A percentile compares a stretch with the other conserved stretches of the same genome.
Conservation (phyloP, 495 filamentous ascomycete genomes). For the Penicillium malachiteum region DNA sequence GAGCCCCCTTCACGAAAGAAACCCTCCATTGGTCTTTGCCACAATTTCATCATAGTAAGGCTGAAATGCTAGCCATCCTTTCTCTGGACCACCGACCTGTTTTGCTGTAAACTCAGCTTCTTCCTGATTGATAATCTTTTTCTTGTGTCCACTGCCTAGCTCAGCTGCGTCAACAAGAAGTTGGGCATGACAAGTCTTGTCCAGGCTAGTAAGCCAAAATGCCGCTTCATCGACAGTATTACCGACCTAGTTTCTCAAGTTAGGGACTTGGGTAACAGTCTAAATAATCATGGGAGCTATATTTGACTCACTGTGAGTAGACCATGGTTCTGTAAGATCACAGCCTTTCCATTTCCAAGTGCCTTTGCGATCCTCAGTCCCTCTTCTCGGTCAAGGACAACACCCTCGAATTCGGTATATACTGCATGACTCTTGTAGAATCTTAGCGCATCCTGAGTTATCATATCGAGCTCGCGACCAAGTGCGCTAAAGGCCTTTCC, state of each 20-base stretch:
- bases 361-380: constrained; percentile 51
- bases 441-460: constrained; percentile 48
- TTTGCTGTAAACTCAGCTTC: constrained; percentile 13
- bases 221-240: constrained; percentile 3
- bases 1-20: neutral
- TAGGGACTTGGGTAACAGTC: too few species aligned
- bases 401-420: constrained; percentile 42
- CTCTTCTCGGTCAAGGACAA: constrained; percentile 57
- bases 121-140: constrained; percentile 37
- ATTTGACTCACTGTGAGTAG: constrained; percentile 54
- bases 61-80: constrained; percentile 16
- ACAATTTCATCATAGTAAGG: constrained; percentile 16
- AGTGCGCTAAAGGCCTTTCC: constrained; percentile 26
- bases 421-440: constrained; percentile 44
- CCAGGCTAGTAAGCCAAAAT: constrained; percentile 52
- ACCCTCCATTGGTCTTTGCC: constrained; percentile 11
- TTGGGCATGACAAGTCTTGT: constrained; percentile 58
- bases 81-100: constrained; percentile 13
- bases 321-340: constrained; percentile 60
- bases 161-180: constrained; percentile 54
- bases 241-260: constrained; percentile 6
- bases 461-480: constrained; percentile 30
- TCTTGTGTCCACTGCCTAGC: constrained; percentile 41
- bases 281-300: too few species aligned
- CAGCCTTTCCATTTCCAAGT: constrained; percentile 53